Evolutionary conservation across 202 grass and related monocot species (phyloP), one percentile per base, ranked within the genome.

Genomic region (Digitaria exilis): DNA sequence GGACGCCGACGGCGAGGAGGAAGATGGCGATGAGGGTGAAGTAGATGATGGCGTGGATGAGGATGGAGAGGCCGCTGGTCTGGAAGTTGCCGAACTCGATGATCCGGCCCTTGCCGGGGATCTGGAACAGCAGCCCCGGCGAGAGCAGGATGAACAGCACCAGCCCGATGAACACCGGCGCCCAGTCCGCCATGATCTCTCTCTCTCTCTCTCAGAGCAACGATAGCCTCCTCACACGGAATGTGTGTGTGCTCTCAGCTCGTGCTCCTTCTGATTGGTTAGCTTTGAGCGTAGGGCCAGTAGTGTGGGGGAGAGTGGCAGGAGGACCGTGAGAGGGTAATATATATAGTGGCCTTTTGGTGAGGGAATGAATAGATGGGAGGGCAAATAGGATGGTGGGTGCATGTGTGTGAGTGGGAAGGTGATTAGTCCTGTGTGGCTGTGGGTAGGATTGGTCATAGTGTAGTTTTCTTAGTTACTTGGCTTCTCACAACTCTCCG

Each of bases 101-200:
- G 55, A 94, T 80, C 83, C 81, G 75, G 11, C 84, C 34, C 82
- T 87, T 97, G 15, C 75, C 90, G 1, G 95, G 92, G 69, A 97
- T 85, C 88, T 97, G 95, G 82, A 94, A 94, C 52, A 97, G 84
- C 56, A 94, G 70, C 13, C 95, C 95, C 3, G 95, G 95, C 15
- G 95, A 91, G 41, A 97, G 92, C 31, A 97, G 74, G 85, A 97
- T 89, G 90, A 97, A 97, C 41, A 97, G 86, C 54, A 93, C 77
- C 41, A 94, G 75, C 21, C 84, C 89, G 64, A 97, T 86, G 81
- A 97, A 87, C 90, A 97, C 90, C 11, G 92, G 92, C 0, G 32
- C 95, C 95, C 95, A 97, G 55, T 97, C 95, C 45, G 86, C 61
- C 94, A 97, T 97, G 17, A 29, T 60, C 57, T 60, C 57, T 1